A percentile compares a stretch with the other conserved stretches of the same genome.
phyloP scores from a whole-genome alignment of 805 yeast genomes.

The Hanseniaspora jakobsenii region DNA sequence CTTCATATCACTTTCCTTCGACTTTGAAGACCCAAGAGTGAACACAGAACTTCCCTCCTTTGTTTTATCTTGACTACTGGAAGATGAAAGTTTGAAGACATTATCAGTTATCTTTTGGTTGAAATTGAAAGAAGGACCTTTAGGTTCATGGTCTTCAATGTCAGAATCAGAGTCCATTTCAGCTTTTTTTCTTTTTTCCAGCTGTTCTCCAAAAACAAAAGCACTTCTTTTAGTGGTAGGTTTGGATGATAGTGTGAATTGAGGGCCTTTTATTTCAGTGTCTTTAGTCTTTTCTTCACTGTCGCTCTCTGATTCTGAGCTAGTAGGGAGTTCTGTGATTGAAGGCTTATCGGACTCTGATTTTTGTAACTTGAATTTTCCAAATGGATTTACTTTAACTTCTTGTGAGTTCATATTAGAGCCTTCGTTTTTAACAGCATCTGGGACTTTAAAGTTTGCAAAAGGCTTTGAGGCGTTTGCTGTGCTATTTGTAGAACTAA shows the following conservation, averaged over 20 bases:
- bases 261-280: slow-evolving; percentile 61
- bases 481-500: slow-evolving; percentile 11
- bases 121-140: slow-evolving; percentile 34
- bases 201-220: slow-evolving; percentile 33
- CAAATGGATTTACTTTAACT: slow-evolving; percentile 3
- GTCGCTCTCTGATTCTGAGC: slow-evolving; percentile 25
- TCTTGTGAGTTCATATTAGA: no score
- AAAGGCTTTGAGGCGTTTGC: slow-evolving; percentile 12
- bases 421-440: no score
- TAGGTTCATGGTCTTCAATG: slow-evolving; percentile 25
- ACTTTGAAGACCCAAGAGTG: no score
- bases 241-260: slow-evolving; percentile 38
- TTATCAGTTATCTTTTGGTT: slow-evolving; percentile 27
- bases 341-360: slow-evolving; percentile 30
- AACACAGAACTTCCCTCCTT: no score
- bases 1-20: slow-evolving; percentile 8
- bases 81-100: slow-evolving; percentile 27
- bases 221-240: slow-evolving; percentile 42
- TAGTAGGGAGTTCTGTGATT: slow-evolving; percentile 27
- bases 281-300: slow-evolving; percentile 48
- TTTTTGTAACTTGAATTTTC: slow-evolving; percentile 15
- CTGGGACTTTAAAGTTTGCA: slow-evolving; percentile 2
- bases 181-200: slow-evolving; percentile 18
- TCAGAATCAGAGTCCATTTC: slow-evolving; percentile 24
- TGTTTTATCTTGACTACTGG: no score